Base-by-base conservation (phyloP, 1,284 basidiomycete species). In the Xerocomus nothofagi region DNA sequence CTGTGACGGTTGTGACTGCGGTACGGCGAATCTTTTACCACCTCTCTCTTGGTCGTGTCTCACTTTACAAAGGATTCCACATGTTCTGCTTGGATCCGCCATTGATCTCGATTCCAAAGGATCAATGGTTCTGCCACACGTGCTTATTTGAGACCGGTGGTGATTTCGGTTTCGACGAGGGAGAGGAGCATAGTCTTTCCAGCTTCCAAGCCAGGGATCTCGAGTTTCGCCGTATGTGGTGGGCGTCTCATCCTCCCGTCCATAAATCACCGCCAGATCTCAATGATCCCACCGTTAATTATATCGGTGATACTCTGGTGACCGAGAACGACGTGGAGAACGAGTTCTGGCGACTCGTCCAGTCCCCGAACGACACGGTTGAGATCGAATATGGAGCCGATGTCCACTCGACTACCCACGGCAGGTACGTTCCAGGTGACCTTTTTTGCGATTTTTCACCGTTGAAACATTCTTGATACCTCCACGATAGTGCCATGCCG, bases 371-470 rank as follows among this genome's bases (percentile, higher is more conserved):
- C 36, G 96, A 99, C 67, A 95, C 91, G 0, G 94, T 99, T 17
- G 97, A 99, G 69, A 88, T 99, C 37, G 97, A 99, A 71, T 99
- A 99, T 65, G 97, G 97, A 23, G 97, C 97, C 1, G 97, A 99
- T 68, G 89, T 99, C 23, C 95, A 98, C 70, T 97, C 95, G 4
- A 95, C 95, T 0, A 96, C 93, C 4, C 94, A 98, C 62, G 96
- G 97, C 66, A 94, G 91, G 93, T 93, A 66, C 58, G 76, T 61
- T 27, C n/a, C 18, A 29, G 44, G 21, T 43, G 47, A 47, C 31
- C 1, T 32, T 49, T 61, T 61, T 43, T 27, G 27, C n/a, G 32
- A 56, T 47, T 61, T 66, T 61, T 36, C 51, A 63, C 68, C 63
- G 65, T 57, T 70, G 41, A 66, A n/a, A 59, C 37, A 55, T 58